Base-by-base conservation (phyloP, 2,329 filamentous ascomycete species). In the Colletotrichum navitas region DNA sequence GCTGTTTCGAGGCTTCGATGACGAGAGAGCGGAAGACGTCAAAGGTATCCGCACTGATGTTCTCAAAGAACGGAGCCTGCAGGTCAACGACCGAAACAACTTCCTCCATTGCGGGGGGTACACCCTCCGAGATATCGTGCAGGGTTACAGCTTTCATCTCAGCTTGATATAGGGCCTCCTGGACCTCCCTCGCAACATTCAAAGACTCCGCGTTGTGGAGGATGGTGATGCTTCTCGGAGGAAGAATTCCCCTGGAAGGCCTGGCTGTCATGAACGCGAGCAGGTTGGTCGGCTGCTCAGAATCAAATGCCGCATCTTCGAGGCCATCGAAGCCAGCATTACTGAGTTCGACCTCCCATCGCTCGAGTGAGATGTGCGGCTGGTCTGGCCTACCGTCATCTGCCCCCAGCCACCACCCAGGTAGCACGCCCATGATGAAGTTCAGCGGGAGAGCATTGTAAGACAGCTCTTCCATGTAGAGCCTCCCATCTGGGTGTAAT, bases 401-500 rank as follows among this genome's bases (percentile, higher is more conserved):
- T 4, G 55, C 70, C 3, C 81, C 81, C 0, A 79, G 72, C 81
- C 81, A 83, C 81, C 82, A 83, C 5, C 77, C 79, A 0, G 77
- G 72, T 2, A 80, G 72, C 0, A 75, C 65, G 1, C 80, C 79
- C 39, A 79, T 75, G 12, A 80, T 74, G 68, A 74, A 78, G 56
- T 78, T 79, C 32, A 77, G 26, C 3, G 54, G 52, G 7, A 63
- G 43, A 1, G 55, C 18, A 1, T 63, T 29, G 21, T 39, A 16
- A 6, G 62, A 64, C 3, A 74, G 43, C 34, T 74, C 73, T 21
- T 66, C 51, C 45, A 73, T 65, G 12, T 66, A 55, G 0, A 82
- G 73, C 26, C 75, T 74, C 0, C 82, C 82, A 10, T 76, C 75
- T 0, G 80, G 79, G 7, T 75, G 72, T 2, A 84, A 73, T 2